Evolutionary conservation across 306 rosid species (phyloP).

Genomic region (Inga oerstediana): DNA sequence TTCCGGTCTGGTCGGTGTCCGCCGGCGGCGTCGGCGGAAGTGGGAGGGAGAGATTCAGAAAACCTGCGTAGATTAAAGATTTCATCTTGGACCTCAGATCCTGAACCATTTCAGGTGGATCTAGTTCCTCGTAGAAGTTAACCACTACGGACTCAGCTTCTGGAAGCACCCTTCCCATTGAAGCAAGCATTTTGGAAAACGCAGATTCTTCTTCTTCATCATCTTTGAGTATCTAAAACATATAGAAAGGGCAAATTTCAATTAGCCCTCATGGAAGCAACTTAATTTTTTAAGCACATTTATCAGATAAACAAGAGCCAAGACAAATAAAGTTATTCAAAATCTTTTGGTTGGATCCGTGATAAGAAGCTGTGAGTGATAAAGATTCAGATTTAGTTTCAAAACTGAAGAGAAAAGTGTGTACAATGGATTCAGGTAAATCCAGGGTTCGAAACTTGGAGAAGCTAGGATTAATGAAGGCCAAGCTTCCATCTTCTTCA

Average conservation of each 20-base stretch:
- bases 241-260: neutral
- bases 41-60: constrained; percentile 36
- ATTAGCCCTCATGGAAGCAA: too few species aligned
- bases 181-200: constrained; percentile 32
- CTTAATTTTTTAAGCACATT: too few species aligned
- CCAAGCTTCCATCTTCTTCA: constrained; percentile 23
- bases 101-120: constrained; percentile 25
- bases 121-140: constrained; percentile 41
- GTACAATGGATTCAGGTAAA: constrained; percentile 32
- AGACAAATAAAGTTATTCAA: too few species aligned
- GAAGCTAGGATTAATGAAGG: constrained; percentile 47
- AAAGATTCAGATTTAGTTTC: neutral
- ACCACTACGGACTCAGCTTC: constrained; percentile 44
- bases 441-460: constrained; percentile 39
- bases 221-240: neutral
- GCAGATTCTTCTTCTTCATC: constrained; percentile 22
- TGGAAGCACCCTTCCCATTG: constrained; percentile 37
- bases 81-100: constrained; percentile 43
- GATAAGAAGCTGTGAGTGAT: neutral
- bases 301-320: too few species aligned
- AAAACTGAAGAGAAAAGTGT: neutral
- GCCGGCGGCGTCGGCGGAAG: constrained; percentile 12
- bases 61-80: constrained; percentile 42
- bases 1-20: constrained; percentile 33
- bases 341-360: too few species aligned